Evolutionary conservation across 73 alveolate genomes (phyloP).

Genomic region (Paramecium primaurelia): DNA sequence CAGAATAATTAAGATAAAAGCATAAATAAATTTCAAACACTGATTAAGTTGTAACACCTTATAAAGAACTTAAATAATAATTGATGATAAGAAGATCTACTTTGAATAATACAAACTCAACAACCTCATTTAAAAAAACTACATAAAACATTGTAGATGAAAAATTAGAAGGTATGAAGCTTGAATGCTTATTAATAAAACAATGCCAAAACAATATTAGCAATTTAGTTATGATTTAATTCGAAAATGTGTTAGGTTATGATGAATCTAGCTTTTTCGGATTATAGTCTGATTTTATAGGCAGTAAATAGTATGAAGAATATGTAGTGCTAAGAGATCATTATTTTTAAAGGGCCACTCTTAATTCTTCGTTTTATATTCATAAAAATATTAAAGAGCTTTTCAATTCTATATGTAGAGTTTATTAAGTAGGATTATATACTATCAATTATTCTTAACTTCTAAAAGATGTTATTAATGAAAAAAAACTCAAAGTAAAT

Average conservation of each 20-base stretch:
- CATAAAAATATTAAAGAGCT: not conserved
- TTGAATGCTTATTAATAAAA: not conserved
- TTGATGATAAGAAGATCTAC: not conserved
- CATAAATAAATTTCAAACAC: not conserved
- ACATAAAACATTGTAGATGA: not conserved
- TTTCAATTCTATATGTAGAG: not conserved
- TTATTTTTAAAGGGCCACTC: not conserved
- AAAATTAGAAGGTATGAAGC: not conserved
- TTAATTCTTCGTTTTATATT: not conserved
- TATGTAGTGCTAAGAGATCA: not conserved
- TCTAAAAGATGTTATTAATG: not conserved
- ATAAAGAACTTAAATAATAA: not conserved
- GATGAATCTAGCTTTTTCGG: not conserved
- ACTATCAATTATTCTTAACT: not conserved
- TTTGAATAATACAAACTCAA: not conserved
- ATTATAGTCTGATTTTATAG: not conserved
- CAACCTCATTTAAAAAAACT: not conserved
- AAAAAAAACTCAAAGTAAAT: not conserved
- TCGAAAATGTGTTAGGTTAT: not conserved
- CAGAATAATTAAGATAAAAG: not conserved
- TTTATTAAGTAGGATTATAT: not conserved
- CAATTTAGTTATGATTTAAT: not conserved
- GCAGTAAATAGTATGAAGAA: constrained; percentile 26
- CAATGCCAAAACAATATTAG: not conserved
- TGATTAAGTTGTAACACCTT: not conserved